Base-by-base conservation (phyloP, 768 basidiomycete genomes). In the Mycena sanguinolenta region DNA sequence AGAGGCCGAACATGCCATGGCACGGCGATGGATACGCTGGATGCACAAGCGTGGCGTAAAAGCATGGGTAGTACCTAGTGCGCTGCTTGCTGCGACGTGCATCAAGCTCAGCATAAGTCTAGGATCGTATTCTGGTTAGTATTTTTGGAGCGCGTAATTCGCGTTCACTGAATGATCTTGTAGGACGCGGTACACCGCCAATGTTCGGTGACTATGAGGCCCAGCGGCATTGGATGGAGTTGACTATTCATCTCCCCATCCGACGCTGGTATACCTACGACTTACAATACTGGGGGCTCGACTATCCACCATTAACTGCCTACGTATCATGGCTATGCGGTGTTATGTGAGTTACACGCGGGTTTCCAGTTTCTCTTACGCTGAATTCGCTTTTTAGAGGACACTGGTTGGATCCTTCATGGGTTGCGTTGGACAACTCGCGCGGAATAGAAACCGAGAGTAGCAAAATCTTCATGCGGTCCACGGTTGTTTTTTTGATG, bases 141-240 rank as follows among this genome's bases (percentile, higher is more conserved):
- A 34, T 27, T 6, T 27, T 2, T 21, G 14, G n/a, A 4, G 25
- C n/a, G 25, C 42, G 14, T 28, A 54, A 49, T 42, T 53, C 30
- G 58, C 54, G 13, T 62, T 14, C 63, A 17, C 39, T 55, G 23
- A 34, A 54, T 73, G 52, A 63, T n/a, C 36, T 49, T 38, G 36
- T 70, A 95, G 95, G 95, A 8, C 78, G 88, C 72, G 84, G 78
- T 34, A 88, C 89, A 3, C 93, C 95, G 0, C 95, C 95, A 0
- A 91, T 96, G 90, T 95, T 87, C 72, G 96, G 96, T 4, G 96
- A 97, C 80, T 97, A 94, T 74, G 96, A 97, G 78, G 96, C 96
- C 0, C 96, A 97, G 76, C 84, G 96, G 62, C 96, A 97, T 80
- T 97, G 96, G 96, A 95, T 97, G 94, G 96, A 97, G 75, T 78